Evolutionary conservation across 2,329 filamentous ascomycete species (phyloP), one percentile per base, ranked within the genome.

Genomic region (Trichoderma pleuroti): DNA sequence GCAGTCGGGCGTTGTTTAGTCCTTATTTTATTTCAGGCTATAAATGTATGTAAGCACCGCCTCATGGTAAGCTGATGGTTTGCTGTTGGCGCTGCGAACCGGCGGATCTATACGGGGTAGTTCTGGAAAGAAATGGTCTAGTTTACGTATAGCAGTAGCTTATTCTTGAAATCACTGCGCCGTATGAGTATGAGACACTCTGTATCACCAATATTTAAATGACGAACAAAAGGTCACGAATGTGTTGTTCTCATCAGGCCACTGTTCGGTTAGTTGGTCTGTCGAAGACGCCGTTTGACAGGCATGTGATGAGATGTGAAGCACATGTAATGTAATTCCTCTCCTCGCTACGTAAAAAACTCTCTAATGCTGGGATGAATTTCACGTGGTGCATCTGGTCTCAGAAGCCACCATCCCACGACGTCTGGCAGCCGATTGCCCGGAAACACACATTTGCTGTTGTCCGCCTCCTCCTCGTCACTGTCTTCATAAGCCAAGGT

Each of bases 401-500:
- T 70, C 34, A 74, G 57, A 59, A 76, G 34, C 72, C 71, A 74
- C 75, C 75, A 76, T 2, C 75, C 75, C 9, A 59, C n/a, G 2
- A 76, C 63, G n/a, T 68, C 18, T 11, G 70, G 70, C 12, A 14
- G 39, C 64, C 68, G 42, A 66, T 72, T 46, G 11, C 63, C 46
- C 46, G 54, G 46, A 26, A 71, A 57, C 11, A 52, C 28, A 9
- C 52, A 67, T 12, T 16, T 39, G 5, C 32, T 57, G 24, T 7
- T 64, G n/a, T 46, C 39, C 9, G 26, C 56, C 24, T 56, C 36
- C 9, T 32, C 56, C 24, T 56, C 36, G 2, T 32, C 56, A 12
- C 56, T 46, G n/a, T 62, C 46, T 28, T 46, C 46, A 8, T 62
- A 28, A n/a, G 7, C 63, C 56, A 71, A 14, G 14, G 63, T 67